Evolutionary conservation across 768 basidiomycete species (phyloP), one percentile per base, ranked within the genome.

Genomic region (Lepiota venenata): DNA sequence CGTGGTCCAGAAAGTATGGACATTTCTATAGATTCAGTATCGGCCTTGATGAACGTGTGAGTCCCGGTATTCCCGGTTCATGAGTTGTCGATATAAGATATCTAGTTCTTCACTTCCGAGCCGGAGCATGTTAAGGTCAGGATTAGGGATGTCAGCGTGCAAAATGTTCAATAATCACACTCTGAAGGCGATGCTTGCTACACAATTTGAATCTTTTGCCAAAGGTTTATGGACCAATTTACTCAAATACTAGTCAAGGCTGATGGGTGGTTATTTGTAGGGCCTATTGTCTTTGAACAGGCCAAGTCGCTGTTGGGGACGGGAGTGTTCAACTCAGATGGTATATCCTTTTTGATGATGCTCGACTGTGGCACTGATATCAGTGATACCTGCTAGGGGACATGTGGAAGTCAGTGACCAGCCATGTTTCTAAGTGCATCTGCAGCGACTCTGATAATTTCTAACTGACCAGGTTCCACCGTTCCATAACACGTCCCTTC

Each of bases 321-420:
- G 2, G 83, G 83, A 0, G 77, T 85, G 0, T 85, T 85, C 68
- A 81, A 81, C 58, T 75, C 79, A 2, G 80, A 84, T 66, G 82
- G 80, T 77, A 60, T 12, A 66, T 57, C 7, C 40, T 32, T 53
- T 51, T 38, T 38, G 29, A 18, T 39, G 4, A 21, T 45, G 1
- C 52, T n/a, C 46, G 50, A 12, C 22, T 14, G 32, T 10, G 37
- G 25, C 27, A 11, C 29, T 54, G 10, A 54, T 29, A 2, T 18
- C 32, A n/a, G 9, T 32, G 32, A 8, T 32, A 32, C 20, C 35
- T 12, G 18, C 11, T 40, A 82, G 82, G 82, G 21, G 79, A 83
- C 0, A 74, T 80, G 67, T 87, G 86, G 86, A 87, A 83, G 82
- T 85, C 55, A 56, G 75, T 63, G n/a, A n/a, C n/a, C n/a, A n/a